Percentiles rank a stretch among this genome's conserved stretches.
phyloP scores from a whole-genome alignment of 495 filamentous ascomycete genomes.

The Hypoxylon fuscum region DNA sequence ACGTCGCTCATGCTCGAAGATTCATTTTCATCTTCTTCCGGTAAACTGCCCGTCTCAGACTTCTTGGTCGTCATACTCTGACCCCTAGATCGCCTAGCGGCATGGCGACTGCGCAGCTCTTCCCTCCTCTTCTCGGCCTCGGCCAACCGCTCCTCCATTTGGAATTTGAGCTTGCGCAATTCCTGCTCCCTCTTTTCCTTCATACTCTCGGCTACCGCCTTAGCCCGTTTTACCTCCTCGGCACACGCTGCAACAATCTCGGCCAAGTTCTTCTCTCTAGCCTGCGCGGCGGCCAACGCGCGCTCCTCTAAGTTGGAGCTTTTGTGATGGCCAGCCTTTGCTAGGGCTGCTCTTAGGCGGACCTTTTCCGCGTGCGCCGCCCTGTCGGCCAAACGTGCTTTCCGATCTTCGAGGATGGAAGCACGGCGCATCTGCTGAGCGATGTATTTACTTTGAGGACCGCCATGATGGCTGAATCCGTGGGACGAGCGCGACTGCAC shows the following conservation, averaged over 20 bases:
- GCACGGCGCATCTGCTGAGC: constrained; percentile 91
- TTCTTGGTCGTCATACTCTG: constrained; percentile 68
- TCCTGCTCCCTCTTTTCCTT: constrained; percentile 91
- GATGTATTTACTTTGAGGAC: constrained; percentile 79
- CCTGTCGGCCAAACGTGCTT: constrained; percentile 90
- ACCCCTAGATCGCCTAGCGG: constrained; percentile 66
- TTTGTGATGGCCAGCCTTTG: constrained; percentile 75
- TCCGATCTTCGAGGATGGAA: constrained; percentile 91
- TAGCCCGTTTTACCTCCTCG: constrained; percentile 92
- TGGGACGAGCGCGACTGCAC: constrained; percentile 74
- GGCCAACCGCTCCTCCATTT: constrained; percentile 89
- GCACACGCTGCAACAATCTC: constrained; percentile 95
- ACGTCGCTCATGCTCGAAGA: constrained; percentile 49
- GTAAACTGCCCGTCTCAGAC: constrained; percentile 57
- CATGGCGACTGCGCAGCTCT: constrained; percentile 66
- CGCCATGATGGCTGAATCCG: constrained; percentile 66
- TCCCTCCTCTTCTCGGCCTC: constrained; percentile 82
- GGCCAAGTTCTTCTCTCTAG: constrained; percentile 88
- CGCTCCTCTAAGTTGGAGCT: constrained; percentile 76
- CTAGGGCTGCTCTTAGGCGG: constrained; percentile 85
- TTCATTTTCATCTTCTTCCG: constrained; percentile 60
- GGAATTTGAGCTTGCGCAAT: constrained; percentile 72
- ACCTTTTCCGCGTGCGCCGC: constrained; percentile 97
- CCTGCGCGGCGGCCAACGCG: constrained; percentile 88
- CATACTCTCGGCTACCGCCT: constrained; percentile 90